Percentiles rank a stretch among this genome's conserved stretches.
phyloP scores from a whole-genome alignment of 768 basidiomycete species.

The Tricholoma hemisulphureum region DNA sequence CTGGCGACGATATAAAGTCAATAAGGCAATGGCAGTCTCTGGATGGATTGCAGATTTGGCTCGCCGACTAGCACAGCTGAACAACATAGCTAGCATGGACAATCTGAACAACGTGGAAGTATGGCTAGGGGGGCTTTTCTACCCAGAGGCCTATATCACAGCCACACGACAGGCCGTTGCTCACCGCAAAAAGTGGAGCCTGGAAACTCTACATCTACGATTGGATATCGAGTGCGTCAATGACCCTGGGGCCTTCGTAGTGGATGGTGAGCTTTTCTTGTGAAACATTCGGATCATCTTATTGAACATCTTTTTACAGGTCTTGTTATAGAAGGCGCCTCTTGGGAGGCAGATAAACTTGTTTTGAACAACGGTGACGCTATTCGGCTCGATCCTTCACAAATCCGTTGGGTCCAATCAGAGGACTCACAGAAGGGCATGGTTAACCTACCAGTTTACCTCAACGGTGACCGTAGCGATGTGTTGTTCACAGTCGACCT shows the following conservation, averaged over 20 bases:
- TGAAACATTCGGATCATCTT: not conserved
- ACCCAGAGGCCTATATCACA: conserved; percentile 94
- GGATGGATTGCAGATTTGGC: conserved; percentile 85
- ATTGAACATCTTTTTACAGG: conserved; percentile 44
- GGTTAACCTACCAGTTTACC: conserved; percentile 88
- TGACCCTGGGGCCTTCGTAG: conserved; percentile 75
- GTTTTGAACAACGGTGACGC: conserved; percentile 83
- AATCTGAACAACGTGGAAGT: conserved; percentile 72
- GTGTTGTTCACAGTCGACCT: conserved; percentile 89
- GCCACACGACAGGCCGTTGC: conserved; percentile 96
- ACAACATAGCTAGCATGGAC: conserved; percentile 63
- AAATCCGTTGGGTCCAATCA: conserved; percentile 81
- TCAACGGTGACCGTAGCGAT: conserved; percentile 86
- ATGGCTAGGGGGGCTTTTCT: conserved; percentile 93
- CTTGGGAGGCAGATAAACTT: conserved; percentile 67
- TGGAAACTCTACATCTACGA: conserved; percentile 81
- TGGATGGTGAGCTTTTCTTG: conserved; percentile 66
- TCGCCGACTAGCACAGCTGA: conserved; percentile 79
- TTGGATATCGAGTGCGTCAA: conserved; percentile 81
- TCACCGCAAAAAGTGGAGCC: conserved; percentile 86
- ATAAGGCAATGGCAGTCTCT: conserved; percentile 75
- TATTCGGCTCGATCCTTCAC: conserved; percentile 76
- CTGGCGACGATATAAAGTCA: conserved; percentile 89
- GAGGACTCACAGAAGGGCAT: conserved; percentile 37
- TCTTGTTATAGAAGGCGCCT: conserved; percentile 82